A percentile compares a stretch with the other conserved stretches of the same genome.
Conservation (phyloP, 2,329 filamentous ascomycete species). For the Cladosporium oxysporum region DNA sequence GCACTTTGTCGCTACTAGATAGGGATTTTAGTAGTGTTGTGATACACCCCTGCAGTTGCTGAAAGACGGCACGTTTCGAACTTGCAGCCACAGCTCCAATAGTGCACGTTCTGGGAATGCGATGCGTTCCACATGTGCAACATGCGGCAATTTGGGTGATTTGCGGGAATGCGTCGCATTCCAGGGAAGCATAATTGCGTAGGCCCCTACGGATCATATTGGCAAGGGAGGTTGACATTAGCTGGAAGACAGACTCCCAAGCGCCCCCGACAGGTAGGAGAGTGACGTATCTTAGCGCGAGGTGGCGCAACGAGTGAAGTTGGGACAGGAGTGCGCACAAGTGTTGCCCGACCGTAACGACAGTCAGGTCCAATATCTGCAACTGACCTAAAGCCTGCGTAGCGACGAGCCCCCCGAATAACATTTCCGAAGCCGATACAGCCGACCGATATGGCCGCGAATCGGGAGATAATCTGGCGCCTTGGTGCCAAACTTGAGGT, state of each 20-base stretch:
- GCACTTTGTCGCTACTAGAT: slow-evolving; percentile 7
- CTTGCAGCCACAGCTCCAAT: slow-evolving; percentile 4
- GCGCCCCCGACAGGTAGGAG: slow-evolving; percentile 1
- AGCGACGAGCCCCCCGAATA: slow-evolving; percentile 1
- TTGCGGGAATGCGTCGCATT: slow-evolving; percentile 10
- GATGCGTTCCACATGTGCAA: slow-evolving; percentile 7
- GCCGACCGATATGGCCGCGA: too few relatives aligned
- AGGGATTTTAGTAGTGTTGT: slow-evolving; percentile 2
- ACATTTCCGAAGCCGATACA: neutral
- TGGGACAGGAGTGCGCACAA: slow-evolving; percentile 8
- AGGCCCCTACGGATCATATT: neutral
- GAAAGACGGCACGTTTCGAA: slow-evolving; percentile 3
- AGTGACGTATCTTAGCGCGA: slow-evolving; percentile 9
- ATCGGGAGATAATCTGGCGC: neutral
- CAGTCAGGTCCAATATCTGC: slow-evolving; percentile 8
- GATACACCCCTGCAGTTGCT: slow-evolving; percentile 6
- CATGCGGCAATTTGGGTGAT: neutral
- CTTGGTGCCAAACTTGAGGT: neutral
- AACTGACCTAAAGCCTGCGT: slow-evolving; percentile 3
- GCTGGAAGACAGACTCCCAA: slow-evolving; percentile 11
- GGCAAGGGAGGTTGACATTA: slow-evolving; percentile 3
- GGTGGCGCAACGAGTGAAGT: slow-evolving; percentile 8
- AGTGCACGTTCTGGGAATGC: slow-evolving; percentile 9
- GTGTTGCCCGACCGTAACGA: slow-evolving; percentile 5
- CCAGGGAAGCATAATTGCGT: slow-evolving; percentile 12